Evolutionary conservation across 495 filamentous ascomycete species (phyloP), one percentile per base, ranked within the genome.

Genomic region (Glonium stellatum): DNA sequence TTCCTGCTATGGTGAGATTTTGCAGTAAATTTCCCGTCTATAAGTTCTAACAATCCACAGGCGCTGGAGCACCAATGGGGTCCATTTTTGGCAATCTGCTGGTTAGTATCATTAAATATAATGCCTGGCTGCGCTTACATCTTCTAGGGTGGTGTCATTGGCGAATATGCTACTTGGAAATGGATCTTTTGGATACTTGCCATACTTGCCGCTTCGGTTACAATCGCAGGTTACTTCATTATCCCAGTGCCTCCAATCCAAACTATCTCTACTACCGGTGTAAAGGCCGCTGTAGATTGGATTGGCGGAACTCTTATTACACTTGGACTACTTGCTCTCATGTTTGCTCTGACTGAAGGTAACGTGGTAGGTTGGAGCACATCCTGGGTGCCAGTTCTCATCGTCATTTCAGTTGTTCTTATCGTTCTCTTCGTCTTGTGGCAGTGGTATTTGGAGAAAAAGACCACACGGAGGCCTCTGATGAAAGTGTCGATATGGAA

Each of bases 331-430:
- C 69, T 85, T 10, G 77, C 77, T 1, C 76, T 86, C 1, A 69
- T 85, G n/a, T 84, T 84, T 54, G 79, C 80, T n/a, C 66, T 85
- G 23, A 83, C 82, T 5, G 79, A 85, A 65, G 83, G 83, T 15
- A 84, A 84, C 57, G 77, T 83, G 0, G 75, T 86, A 34, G 86
- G 87, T 6, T 90, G 87, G 87, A 68, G 68, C 19, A 85, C 82
- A 0, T 79, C 82, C 4, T 89, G 86, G 74, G 78, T 89, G 0
- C 75, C 82, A 35, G 79, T 77, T 8, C 70, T 90, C 4, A 81
- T 91, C 41, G 78, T 84, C 21, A 71, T 87, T 12, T 82, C 85
- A 1, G 42, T 87, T 25, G 54, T 84, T 10, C 68, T 89, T 4
- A 75, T 89, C 5, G 74, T 61, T 0, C 63, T 72, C 1, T 91